A percentile compares a stretch with the other conserved stretches of the same genome.
phyloP scores from a whole-genome alignment of 139 green algal genomes.

The Trebouxia sp. region DNA sequence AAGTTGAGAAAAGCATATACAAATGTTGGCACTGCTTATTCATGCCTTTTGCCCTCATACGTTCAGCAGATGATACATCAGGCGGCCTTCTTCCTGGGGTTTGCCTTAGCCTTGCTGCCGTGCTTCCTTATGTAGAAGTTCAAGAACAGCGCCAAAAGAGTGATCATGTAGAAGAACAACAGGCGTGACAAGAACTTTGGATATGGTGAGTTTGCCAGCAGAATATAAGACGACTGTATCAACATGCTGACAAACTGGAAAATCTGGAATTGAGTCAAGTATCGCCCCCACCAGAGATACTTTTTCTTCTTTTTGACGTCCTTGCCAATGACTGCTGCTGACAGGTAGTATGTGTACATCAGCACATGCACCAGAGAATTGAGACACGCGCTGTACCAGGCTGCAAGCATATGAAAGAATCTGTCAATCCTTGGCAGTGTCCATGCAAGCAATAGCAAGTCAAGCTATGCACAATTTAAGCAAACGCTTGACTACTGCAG shows the following conservation, averaged over 20 bases:
- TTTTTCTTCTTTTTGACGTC: constrained; percentile 47
- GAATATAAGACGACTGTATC: constrained; percentile 52
- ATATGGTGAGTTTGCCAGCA: constrained; percentile 42
- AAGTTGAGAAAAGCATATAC: too few relatives aligned
- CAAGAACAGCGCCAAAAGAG: constrained; percentile 57
- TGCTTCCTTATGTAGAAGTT: constrained; percentile 65
- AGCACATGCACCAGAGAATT: constrained; percentile 75
- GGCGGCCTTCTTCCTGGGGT: not conserved
- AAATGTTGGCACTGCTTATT: too few relatives aligned
- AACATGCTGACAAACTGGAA: constrained; percentile 53
- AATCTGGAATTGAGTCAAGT: constrained; percentile 68
- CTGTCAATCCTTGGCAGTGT: not conserved
- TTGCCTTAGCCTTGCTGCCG: constrained; percentile 15
- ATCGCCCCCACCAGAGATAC: constrained; percentile 77
- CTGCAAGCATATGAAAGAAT: constrained; percentile 27
- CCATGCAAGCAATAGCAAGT: not conserved
- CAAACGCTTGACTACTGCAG: too few relatives aligned
- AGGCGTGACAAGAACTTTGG: constrained; percentile 50
- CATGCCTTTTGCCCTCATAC: not conserved
- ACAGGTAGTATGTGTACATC: constrained; percentile 79
- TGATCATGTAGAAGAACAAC: constrained; percentile 67
- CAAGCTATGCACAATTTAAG: too few relatives aligned
- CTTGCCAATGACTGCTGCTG: constrained; percentile 59
- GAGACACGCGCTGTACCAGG: constrained; percentile 64
- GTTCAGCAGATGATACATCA: not conserved